Percentiles rank a stretch among this genome's conserved stretches.
Conservation (phyloP, 2,329 filamentous ascomycete species). For the Monilinia laxa region DNA sequence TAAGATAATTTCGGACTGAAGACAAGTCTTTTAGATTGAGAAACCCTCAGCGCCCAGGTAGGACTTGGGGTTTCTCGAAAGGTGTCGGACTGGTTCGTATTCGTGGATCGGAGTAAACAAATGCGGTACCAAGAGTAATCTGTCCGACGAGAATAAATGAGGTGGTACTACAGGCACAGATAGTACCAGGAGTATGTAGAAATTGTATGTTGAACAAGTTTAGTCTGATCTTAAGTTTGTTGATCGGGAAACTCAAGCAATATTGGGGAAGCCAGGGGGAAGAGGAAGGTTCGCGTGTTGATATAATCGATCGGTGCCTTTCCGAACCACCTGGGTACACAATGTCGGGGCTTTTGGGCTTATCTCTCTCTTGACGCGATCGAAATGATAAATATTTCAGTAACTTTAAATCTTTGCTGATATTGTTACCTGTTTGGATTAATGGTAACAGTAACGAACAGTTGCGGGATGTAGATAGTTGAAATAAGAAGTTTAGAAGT, state of each 20-base stretch:
- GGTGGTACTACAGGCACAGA: not conserved
- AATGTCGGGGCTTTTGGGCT: no score
- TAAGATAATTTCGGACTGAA: constrained; percentile 3
- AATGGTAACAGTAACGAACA: not conserved
- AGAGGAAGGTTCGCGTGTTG: constrained; percentile 15
- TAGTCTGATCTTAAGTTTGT: constrained; percentile 12
- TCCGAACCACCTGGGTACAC: constrained; percentile 2
- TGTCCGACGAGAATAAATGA: constrained; percentile 13
- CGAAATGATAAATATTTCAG: not conserved
- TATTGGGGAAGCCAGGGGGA: constrained; percentile 19
- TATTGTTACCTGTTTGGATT: not conserved
- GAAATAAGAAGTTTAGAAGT: not conserved
- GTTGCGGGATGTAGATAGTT: not conserved
- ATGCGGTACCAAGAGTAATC: constrained; percentile 11
- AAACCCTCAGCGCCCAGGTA: constrained; percentile 22
- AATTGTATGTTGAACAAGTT: constrained; percentile 7
- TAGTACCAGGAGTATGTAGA: not conserved
- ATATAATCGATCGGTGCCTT: constrained; percentile 4
- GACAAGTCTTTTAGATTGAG: constrained; percentile 19
- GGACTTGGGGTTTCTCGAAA: constrained; percentile 20
- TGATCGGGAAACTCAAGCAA: constrained; percentile 13
- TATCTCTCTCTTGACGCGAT: no score
- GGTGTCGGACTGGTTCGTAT: constrained; percentile 9
- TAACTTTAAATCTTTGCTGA: not conserved
- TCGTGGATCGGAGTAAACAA: constrained; percentile 21